A percentile compares a stretch with the other conserved stretches of the same genome.
Evolutionary conservation across 2,329 filamentous ascomycete species (phyloP).

Genomic region (Diplodia scrobiculata): DNA sequence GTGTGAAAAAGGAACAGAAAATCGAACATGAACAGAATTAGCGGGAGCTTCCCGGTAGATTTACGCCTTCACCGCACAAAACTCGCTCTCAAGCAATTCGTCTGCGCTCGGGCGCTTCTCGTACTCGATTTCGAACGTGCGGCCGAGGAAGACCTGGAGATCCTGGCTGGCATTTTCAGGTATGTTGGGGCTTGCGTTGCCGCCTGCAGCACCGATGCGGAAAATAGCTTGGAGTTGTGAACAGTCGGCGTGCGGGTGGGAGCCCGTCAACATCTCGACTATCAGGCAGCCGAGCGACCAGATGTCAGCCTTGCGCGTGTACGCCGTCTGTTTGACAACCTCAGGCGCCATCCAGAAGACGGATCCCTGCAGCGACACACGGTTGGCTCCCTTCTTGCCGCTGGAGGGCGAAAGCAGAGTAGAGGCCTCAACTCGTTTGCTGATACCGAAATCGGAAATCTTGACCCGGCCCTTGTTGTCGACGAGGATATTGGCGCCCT

Average conservation of each 20-base stretch:
- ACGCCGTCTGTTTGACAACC: slow-evolving; percentile 95
- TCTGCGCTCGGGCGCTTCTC: slow-evolving; percentile 89
- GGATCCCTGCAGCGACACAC: slow-evolving; percentile 85
- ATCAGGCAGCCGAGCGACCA: slow-evolving; percentile 97
- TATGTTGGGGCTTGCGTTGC: slow-evolving; percentile 82
- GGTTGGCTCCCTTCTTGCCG: slow-evolving; percentile 59
- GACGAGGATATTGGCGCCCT: slow-evolving; percentile 96
- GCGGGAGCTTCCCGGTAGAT: neutral
- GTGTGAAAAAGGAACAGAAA: slow-evolving; percentile 1
- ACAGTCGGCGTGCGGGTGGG: slow-evolving; percentile 94
- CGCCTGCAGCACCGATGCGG: slow-evolving; percentile 78
- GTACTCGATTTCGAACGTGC: slow-evolving; percentile 95
- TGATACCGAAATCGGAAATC: slow-evolving; percentile 98
- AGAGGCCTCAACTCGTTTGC: slow-evolving; percentile 92
- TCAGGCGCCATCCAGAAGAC: slow-evolving; percentile 99
- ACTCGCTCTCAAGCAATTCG: slow-evolving; percentile 80
- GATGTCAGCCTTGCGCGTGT: slow-evolving; percentile 97
- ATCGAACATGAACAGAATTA: slow-evolving; percentile 14
- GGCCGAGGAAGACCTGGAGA: slow-evolving; percentile 76
- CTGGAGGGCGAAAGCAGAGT: slow-evolving; percentile 64
- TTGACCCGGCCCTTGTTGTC: slow-evolving; percentile 99
- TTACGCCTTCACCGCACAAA: slow-evolving; percentile 72
- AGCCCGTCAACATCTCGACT: slow-evolving; percentile 98
- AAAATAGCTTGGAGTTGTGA: slow-evolving; percentile 98
- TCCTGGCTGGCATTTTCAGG: slow-evolving; percentile 84